A percentile compares a stretch with the other conserved stretches of the same genome.
phyloP scores from a whole-genome alignment of 495 filamentous ascomycete species.

The Penicillium salamii region DNA sequence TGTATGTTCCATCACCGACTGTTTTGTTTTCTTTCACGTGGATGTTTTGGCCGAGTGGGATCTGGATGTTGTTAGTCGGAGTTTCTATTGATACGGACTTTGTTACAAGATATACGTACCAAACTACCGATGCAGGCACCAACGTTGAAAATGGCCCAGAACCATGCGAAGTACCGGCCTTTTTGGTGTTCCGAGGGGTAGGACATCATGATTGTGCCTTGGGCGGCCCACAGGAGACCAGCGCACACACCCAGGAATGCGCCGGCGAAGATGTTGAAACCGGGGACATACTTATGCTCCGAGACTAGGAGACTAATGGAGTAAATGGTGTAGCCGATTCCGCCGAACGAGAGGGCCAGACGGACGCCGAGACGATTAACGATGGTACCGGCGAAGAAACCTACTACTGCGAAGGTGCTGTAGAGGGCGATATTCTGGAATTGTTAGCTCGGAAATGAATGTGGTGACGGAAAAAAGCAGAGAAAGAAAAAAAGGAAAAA shows the following conservation, averaged over 20 bases:
- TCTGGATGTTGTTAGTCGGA: slow-evolving; percentile 13
- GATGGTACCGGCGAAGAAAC: slow-evolving; percentile 53
- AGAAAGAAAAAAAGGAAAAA: neutral
- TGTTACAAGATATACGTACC: slow-evolving; percentile 17
- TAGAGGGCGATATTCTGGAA: slow-evolving; percentile 58
- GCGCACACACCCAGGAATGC: slow-evolving; percentile 48
- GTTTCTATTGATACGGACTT: no score
- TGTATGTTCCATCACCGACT: slow-evolving; percentile 51
- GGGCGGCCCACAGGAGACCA: slow-evolving; percentile 49
- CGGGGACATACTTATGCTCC: slow-evolving; percentile 66
- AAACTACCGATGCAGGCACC: slow-evolving; percentile 49
- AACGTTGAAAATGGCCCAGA: slow-evolving; percentile 55
- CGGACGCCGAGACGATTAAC: slow-evolving; percentile 46
- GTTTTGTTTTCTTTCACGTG: slow-evolving; percentile 31
- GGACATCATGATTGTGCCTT: slow-evolving; percentile 55
- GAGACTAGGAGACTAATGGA: slow-evolving; percentile 51
- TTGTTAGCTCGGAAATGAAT: no score
- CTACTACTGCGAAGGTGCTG: slow-evolving; percentile 51
- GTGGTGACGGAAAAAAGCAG: no score
- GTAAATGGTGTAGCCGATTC: slow-evolving; percentile 47
- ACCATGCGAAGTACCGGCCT: slow-evolving; percentile 49
- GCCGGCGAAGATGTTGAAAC: slow-evolving; percentile 70
- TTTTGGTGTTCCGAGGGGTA: slow-evolving; percentile 48
- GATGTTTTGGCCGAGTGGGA: slow-evolving; percentile 46
- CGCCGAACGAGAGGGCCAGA: slow-evolving; percentile 40